These are phyloP conservation scores for Scheffersomyces insectosa DNA, from an alignment of 1,139 yeast genomes.

Conservation along the genomic window DNA sequence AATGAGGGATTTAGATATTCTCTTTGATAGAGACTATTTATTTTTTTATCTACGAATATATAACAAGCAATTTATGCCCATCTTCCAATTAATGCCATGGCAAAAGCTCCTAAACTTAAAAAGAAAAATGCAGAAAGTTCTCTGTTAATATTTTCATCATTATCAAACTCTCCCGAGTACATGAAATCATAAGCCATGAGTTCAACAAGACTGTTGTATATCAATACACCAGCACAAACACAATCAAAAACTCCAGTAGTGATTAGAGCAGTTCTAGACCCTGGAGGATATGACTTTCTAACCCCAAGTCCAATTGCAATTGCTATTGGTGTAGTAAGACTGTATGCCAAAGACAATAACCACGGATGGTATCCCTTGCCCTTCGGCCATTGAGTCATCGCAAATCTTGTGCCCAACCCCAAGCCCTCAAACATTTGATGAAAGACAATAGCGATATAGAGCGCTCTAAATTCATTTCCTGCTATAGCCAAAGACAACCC, in stretches of 20 bases:
- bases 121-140: conserved; percentile 26
- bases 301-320: conserved; percentile 41
- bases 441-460: conserved; percentile 39
- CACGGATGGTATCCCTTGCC: conserved; percentile 32
- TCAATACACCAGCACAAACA: conserved; percentile 40
- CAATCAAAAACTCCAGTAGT: conserved; percentile 39
- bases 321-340: conserved; percentile 37
- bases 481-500: conserved; percentile 43
- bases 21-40: background rate
- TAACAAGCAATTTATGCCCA: conserved; percentile 17
- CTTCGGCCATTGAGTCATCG: conserved; percentile 38
- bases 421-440: conserved; percentile 46
- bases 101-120: conserved; percentile 18
- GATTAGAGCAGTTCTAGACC: conserved; percentile 33
- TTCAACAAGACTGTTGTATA: conserved; percentile 41
- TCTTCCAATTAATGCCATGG: conserved; percentile 24
- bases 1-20: conserved; percentile 11
- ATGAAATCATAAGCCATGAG: conserved; percentile 42
- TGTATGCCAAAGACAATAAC: conserved; percentile 32
- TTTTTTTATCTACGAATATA: background rate
- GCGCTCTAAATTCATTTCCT: conserved; percentile 35
- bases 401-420: conserved; percentile 42
- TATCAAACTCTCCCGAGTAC: conserved; percentile 28
- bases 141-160: conserved; percentile 15
- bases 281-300: conserved; percentile 33